Conservation (phyloP, 805 yeast species). For the Teunomyces aglyptinius region DNA sequence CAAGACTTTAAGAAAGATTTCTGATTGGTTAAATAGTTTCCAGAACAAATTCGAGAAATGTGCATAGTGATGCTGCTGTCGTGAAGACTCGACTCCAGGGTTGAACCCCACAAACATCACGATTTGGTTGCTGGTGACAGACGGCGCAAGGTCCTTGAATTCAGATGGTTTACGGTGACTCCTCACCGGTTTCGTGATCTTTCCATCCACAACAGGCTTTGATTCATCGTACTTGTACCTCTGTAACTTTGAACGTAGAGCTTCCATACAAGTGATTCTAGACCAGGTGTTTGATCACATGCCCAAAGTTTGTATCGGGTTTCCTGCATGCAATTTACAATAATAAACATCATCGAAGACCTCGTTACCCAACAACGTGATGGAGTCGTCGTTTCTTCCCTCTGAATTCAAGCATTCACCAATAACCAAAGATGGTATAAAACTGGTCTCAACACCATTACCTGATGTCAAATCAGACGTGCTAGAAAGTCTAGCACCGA, state of each 20-base stretch:
- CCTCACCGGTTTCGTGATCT: background rate
- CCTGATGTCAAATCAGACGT: background rate
- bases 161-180: background rate
- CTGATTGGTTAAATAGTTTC: conserved; percentile 57
- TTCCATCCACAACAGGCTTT: background rate
- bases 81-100: conserved; percentile 65
- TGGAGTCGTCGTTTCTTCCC: conserved; percentile 1
- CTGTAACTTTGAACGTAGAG: conserved; percentile 15
- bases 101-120: conserved; percentile 69
- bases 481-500: background rate
- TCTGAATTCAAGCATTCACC: conserved; percentile 11
- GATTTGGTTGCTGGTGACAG: conserved; percentile 21
- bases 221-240: conserved; percentile 15
- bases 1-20: conserved; percentile 32
- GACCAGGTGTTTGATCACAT: background rate
- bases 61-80: conserved; percentile 67
- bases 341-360: conserved; percentile 4
- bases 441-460: conserved; percentile 8
- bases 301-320: no score
- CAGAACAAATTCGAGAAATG: conserved; percentile 68
- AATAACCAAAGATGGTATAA: conserved; percentile 15
- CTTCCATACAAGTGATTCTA: background rate
- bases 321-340: background rate
- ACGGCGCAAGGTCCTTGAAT: conserved; percentile 31
- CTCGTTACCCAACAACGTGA: background rate